These are phyloP conservation scores for Escallonia herrerae DNA, from an alignment of 129 eudicot species.

Conservation along the genomic window DNA sequence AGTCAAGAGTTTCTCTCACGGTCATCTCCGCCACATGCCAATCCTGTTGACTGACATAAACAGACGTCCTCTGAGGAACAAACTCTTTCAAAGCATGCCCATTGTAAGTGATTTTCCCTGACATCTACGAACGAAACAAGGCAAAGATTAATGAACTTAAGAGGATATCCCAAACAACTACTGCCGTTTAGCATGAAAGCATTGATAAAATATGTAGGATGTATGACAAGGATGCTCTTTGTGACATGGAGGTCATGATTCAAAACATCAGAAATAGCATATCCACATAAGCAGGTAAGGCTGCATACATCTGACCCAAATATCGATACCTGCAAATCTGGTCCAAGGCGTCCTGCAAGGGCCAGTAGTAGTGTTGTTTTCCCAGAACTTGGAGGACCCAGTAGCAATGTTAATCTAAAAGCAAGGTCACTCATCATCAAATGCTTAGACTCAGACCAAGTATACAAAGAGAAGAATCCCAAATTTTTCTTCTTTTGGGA, in stretches of 20 bases:
- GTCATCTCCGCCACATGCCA: constrained; percentile 98
- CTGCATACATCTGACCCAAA: constrained; percentile 5
- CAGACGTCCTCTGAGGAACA: constrained; percentile 95
- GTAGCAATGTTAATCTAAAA: constrained; percentile 73
- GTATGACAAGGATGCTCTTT: not conserved
- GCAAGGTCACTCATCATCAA: constrained; percentile 11
- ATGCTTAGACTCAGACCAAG: too few relatives aligned
- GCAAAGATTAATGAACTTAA: not conserved
- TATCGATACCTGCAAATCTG: constrained; percentile 58
- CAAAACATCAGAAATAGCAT: too few relatives aligned
- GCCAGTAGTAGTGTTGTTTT: constrained; percentile 82
- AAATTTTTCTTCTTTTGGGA: not conserved
- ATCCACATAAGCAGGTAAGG: not conserved
- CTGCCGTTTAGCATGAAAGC: not conserved
- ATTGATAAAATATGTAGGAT: not conserved
- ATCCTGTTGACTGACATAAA: constrained; percentile 95
- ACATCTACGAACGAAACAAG: constrained; percentile 44
- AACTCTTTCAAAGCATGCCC: constrained; percentile 85
- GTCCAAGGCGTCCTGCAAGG: constrained; percentile 75
- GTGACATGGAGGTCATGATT: not conserved
- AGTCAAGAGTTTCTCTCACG: constrained; percentile 83
- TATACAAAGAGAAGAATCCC: not conserved
- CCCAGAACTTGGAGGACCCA: constrained; percentile 99
- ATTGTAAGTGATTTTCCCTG: constrained; percentile 85
- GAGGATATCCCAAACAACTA: not conserved